phyloP scores from a whole-genome alignment of 805 yeast genomes.

The Saccharomycopsis fodiens region DNA sequence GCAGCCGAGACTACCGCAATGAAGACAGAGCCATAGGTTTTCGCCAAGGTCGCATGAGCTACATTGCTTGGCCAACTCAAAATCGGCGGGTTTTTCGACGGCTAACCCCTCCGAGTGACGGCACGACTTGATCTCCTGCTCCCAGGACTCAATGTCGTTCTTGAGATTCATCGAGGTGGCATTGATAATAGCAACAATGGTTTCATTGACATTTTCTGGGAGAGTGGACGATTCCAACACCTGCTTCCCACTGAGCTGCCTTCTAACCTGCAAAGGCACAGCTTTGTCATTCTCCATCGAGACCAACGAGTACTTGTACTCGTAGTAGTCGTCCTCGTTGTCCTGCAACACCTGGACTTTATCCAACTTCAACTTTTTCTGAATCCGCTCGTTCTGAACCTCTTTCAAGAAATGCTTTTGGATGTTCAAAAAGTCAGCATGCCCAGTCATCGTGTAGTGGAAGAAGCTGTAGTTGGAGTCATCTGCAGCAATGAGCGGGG shows the following conservation, averaged over 20 bases:
- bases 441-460: conserved; percentile 18
- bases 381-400: conserved; percentile 15
- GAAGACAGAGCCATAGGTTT: conserved; percentile 88
- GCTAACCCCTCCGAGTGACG: conserved; percentile 57
- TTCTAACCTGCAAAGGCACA: conserved; percentile 5
- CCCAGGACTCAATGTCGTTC: conserved; percentile 86
- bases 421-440: conserved; percentile 14
- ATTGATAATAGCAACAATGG: conserved; percentile 14
- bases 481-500: conserved; percentile 10
- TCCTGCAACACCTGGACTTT: conserved; percentile 18
- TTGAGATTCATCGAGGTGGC: conserved; percentile 23
- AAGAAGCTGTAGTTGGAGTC: conserved; percentile 13
- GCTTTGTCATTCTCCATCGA: background rate
- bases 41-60: conserved; percentile 53
- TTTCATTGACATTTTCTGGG: conserved; percentile 4
- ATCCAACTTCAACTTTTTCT: conserved; percentile 18
- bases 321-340: conserved; percentile 15
- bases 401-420: conserved; percentile 15
- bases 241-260: background rate
- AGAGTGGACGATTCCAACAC: conserved; percentile 2
- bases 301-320: conserved; percentile 1
- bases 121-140: conserved; percentile 76
- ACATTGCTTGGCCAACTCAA: conserved; percentile 39
- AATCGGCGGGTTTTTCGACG: conserved; percentile 28
- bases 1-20: conserved; percentile 89